These are phyloP conservation scores for Neurospora sp. DNA, from an alignment of 495 filamentous ascomycete species.

Conservation along the genomic window DNA sequence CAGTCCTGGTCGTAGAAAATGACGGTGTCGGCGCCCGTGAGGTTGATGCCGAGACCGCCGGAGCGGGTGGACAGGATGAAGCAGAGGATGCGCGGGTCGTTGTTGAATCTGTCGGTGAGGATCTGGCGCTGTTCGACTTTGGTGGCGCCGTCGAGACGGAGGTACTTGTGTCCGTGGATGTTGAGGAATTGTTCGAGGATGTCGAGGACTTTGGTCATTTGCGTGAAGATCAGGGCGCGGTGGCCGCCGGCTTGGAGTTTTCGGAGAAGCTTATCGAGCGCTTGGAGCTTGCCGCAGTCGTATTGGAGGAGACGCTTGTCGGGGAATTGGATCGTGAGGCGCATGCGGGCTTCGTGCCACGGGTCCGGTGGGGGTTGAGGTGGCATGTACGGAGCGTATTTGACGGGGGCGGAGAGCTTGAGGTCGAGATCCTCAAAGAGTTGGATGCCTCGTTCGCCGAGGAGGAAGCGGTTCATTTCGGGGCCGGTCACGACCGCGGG, in stretches of 20 bases:
- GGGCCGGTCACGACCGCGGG: constrained; percentile 67
- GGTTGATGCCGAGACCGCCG: constrained; percentile 89
- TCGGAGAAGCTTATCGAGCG: constrained; percentile 76
- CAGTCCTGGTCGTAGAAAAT: constrained; percentile 99
- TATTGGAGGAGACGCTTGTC: constrained; percentile 93
- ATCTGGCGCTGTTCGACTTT: constrained; percentile 94
- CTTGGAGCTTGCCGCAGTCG: constrained; percentile 95
- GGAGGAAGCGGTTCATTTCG: constrained; percentile 58
- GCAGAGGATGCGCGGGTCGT: constrained; percentile 79
- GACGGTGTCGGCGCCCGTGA: constrained; percentile 94
- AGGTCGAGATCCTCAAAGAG: constrained; percentile 44
- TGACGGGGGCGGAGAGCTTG: constrained; percentile 33
- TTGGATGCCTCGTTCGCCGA: constrained; percentile 51
- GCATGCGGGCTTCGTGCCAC: constrained; percentile 89
- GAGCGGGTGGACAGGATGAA: constrained; percentile 95
- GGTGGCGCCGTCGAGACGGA: constrained; percentile 83
- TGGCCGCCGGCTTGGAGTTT: constrained; percentile 83
- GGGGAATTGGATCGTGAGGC: constrained; percentile 90
- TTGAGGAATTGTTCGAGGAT: constrained; percentile 97
- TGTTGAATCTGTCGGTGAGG: constrained; percentile 94
- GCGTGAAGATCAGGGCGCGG: constrained; percentile 93
- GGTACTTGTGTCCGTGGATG: constrained; percentile 91
- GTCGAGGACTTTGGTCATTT: constrained; percentile 98
- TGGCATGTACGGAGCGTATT: constrained; percentile 39
- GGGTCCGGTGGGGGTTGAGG: constrained; percentile 53